Conservation (phyloP, 768 basidiomycete species). For the Rhodocollybia butyracea region DNA sequence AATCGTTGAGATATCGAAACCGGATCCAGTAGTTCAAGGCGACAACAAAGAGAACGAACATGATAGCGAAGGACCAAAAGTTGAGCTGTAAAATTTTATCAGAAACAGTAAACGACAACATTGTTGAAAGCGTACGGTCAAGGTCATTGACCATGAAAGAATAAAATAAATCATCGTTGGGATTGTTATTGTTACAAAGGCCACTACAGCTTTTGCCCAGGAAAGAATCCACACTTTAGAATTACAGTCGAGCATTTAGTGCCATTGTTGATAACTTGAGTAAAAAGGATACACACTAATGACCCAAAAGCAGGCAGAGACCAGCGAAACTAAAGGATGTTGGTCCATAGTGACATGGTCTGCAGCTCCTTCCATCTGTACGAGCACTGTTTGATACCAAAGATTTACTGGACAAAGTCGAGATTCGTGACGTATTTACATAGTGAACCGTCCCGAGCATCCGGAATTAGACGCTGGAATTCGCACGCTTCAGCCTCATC, state of each 20-base stretch:
- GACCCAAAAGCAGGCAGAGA: slow-evolving; percentile 84
- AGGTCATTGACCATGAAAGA: slow-evolving; percentile 85
- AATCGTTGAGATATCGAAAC: slow-evolving; percentile 74
- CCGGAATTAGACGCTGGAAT: too few species aligned
- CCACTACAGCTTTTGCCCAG: slow-evolving; percentile 70
- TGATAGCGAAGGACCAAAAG: slow-evolving; percentile 85
- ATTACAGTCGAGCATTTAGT: neutral
- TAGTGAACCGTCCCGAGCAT: too few species aligned
- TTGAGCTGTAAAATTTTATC: slow-evolving; percentile 55
- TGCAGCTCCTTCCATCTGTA: neutral
- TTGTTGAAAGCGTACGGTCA: slow-evolving; percentile 54
- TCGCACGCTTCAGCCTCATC: too few species aligned
- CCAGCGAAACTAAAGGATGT: slow-evolving; percentile 73
- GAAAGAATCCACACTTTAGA: slow-evolving; percentile 75
- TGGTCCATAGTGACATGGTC: slow-evolving; percentile 25
- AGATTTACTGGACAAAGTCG: too few species aligned
- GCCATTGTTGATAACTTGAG: neutral
- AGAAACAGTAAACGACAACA: slow-evolving; percentile 2
- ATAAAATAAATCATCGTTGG: slow-evolving; percentile 76
- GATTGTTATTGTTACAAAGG: slow-evolving; percentile 79
- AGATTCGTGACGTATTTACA: too few species aligned
- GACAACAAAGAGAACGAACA: slow-evolving; percentile 65
- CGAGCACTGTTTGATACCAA: neutral
- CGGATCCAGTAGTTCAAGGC: slow-evolving; percentile 84
- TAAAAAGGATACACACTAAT: slow-evolving; percentile 51